These are phyloP conservation scores for Boletus sensibilis DNA, from an alignment of 768 basidiomycete genomes.

Conservation along the genomic window DNA sequence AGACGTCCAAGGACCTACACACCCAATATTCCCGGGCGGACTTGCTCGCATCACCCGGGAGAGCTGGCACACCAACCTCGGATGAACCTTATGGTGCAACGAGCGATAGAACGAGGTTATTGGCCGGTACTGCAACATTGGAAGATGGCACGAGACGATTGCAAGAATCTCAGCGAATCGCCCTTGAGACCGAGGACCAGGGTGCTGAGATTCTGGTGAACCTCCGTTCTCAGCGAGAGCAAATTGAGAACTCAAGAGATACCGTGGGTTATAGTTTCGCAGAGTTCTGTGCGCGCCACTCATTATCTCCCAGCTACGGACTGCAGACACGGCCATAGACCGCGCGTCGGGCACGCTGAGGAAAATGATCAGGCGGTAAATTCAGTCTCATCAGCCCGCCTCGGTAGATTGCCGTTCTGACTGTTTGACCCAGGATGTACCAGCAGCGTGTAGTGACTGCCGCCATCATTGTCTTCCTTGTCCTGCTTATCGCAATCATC, in stretches of 20 bases:
- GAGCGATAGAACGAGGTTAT: slow-evolving; percentile 75
- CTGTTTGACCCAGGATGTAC: slow-evolving; percentile 74
- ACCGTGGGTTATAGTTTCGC: slow-evolving; percentile 52
- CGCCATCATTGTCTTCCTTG: slow-evolving; percentile 80
- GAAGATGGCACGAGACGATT: slow-evolving; percentile 84
- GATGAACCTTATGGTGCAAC: slow-evolving; percentile 78
- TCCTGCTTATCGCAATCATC: slow-evolving; percentile 79
- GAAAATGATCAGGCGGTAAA: slow-evolving; percentile 93
- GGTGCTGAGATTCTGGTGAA: slow-evolving; percentile 90
- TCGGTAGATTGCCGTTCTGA: slow-evolving; percentile 10
- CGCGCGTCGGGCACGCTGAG: slow-evolving; percentile 88
- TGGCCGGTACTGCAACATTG: slow-evolving; percentile 74
- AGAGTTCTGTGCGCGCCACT: neutral
- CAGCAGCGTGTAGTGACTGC: slow-evolving; percentile 89
- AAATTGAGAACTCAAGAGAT: slow-evolving; percentile 89
- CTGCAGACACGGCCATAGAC: slow-evolving; percentile 88
- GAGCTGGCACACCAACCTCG: slow-evolving; percentile 42
- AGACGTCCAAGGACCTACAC: slow-evolving; percentile 71
- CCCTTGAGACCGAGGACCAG: slow-evolving; percentile 94
- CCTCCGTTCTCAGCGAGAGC: slow-evolving; percentile 84
- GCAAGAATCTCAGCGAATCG: slow-evolving; percentile 88
- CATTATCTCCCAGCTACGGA: slow-evolving; percentile 56
- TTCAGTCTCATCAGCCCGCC: slow-evolving; percentile 9
- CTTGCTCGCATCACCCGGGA: slow-evolving; percentile 58
- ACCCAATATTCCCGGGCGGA: slow-evolving; percentile 70